Evolutionary conservation across 768 basidiomycete genomes (phyloP), one percentile per base, ranked within the genome.

Genomic region (Leucosporidium scottii): DNA sequence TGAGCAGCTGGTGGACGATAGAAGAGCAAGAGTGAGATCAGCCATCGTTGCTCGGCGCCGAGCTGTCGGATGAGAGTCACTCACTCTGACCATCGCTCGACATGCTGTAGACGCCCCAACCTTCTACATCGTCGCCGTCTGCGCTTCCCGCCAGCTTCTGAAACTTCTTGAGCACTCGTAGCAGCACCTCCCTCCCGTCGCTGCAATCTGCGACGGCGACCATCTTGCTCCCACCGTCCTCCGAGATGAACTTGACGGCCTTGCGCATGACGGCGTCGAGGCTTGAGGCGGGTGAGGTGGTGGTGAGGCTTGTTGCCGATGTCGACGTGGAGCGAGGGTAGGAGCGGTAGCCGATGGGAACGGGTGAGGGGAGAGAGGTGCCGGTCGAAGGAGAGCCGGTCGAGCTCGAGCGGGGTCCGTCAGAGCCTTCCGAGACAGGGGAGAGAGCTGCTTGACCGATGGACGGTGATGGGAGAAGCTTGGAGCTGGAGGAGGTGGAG

Each of bases 151-250:
- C 65, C 7, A 64, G 77, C 71, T 92, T 94, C 55, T 86, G 86
- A 72, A 94, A 89, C 78, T 99, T 99, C 77, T 85, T 89, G 69
- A 99, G 80, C 1, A 90, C 93, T 73, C 88, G 86, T 72, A 91
- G 89, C 60, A 98, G 82, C 3, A 97, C 85, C 74, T 98, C 92
- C 3, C 88, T 82, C 13, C 92, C 93, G 31, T 86, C 87, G 2
- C 81, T 82, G 75, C 90, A 93, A 31, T 89, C 85, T 34, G 68
- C 72, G 20, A 92, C 86, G 75, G 93, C 87, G 67, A 98, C 85
- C 1, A 87, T 87, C 64, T 84, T 85, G 30, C 28, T 76, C 4
- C 87, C 86, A 74, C 91, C 91, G 17, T 92, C 93, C 2, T 87
- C 87, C 51, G 93, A 82, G 25, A 51, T 51, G 76, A 99, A 96